These are phyloP conservation scores for Ballota nigra DNA, from an alignment of 257 asterid species.

Conservation along the genomic window DNA sequence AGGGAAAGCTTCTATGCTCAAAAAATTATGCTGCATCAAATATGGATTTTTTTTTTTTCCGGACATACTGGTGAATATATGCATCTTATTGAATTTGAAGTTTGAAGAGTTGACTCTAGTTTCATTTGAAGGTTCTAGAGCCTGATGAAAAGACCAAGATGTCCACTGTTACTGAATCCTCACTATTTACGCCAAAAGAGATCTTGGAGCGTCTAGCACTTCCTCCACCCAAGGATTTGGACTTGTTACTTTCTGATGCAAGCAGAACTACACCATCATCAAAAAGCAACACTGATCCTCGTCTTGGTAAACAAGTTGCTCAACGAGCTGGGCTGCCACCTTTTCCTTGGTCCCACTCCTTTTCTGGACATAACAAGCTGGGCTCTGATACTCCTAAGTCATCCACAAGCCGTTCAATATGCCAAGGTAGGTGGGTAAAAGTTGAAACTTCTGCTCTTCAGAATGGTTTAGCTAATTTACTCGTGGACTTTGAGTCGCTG, in stretches of 20 bases:
- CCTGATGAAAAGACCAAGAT: constrained; percentile 38
- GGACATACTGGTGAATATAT: constrained; percentile 8
- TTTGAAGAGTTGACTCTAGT: constrained; percentile 19
- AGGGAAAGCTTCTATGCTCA: not conserved
- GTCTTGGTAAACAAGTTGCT: constrained; percentile 50
- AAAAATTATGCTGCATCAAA: not conserved
- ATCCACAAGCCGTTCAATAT: constrained; percentile 53
- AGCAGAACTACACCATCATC: constrained; percentile 54
- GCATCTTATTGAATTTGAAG: not conserved
- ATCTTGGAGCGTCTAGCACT: constrained; percentile 73
- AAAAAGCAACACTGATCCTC: constrained; percentile 56
- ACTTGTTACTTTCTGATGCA: constrained; percentile 68
- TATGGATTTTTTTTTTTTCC: not conserved
- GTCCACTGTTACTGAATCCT: constrained; percentile 33
- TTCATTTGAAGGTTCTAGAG: constrained; percentile 45
- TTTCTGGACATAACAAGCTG: constrained; percentile 61
- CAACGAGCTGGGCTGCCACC: constrained; percentile 82
- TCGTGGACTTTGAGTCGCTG: constrained; percentile 58
- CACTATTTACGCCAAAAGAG: constrained; percentile 49
- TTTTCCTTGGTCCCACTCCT: constrained; percentile 84
- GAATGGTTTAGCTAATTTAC: constrained; percentile 46
- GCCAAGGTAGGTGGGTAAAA: constrained; percentile 87
- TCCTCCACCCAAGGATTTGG: constrained; percentile 79
- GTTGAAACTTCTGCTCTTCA: constrained; percentile 44
- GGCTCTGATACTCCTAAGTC: constrained; percentile 66